Evolutionary conservation across 1,139 yeast species (phyloP).

Genomic region (Hanseniaspora sp.): DNA sequence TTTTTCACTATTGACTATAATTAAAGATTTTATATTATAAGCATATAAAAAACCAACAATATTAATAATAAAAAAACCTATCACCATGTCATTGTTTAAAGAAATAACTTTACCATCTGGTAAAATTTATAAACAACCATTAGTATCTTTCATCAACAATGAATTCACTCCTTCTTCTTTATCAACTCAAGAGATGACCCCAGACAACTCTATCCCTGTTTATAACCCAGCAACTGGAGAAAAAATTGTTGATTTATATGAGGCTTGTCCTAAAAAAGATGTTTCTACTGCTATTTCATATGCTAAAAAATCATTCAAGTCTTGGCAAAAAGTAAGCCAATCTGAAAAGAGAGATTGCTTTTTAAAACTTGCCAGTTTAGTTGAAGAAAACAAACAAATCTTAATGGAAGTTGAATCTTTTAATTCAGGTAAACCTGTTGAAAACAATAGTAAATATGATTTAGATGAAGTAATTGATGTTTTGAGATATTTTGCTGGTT

Average conservation of each 20-base stretch:
- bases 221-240: slow-evolving; percentile 59
- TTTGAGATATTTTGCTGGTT: slow-evolving; percentile 65
- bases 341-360: slow-evolving; percentile 38
- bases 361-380: slow-evolving; percentile 41
- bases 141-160: slow-evolving; percentile 54
- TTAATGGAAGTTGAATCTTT: slow-evolving; percentile 47
- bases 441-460: slow-evolving; percentile 44
- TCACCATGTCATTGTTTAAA: slow-evolving; percentile 6
- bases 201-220: slow-evolving; percentile 38
- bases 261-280: slow-evolving; percentile 53
- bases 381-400: slow-evolving; percentile 39
- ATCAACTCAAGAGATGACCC: slow-evolving; percentile 24
- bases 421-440: slow-evolving; percentile 51
- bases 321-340: slow-evolving; percentile 39
- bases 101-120: slow-evolving; percentile 50
- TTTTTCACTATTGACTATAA: background rate
- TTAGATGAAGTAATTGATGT: slow-evolving; percentile 47
- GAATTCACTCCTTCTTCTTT: slow-evolving; percentile 39
- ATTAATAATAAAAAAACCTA: background rate
- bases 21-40: no score
- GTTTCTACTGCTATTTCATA: slow-evolving; percentile 63
- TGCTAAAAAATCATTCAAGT: slow-evolving; percentile 56
- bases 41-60: no score
- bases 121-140: slow-evolving; percentile 42
- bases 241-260: slow-evolving; percentile 51